Evolutionary conservation across 306 rosid species (phyloP).

Genomic region (Vicia villosa): DNA sequence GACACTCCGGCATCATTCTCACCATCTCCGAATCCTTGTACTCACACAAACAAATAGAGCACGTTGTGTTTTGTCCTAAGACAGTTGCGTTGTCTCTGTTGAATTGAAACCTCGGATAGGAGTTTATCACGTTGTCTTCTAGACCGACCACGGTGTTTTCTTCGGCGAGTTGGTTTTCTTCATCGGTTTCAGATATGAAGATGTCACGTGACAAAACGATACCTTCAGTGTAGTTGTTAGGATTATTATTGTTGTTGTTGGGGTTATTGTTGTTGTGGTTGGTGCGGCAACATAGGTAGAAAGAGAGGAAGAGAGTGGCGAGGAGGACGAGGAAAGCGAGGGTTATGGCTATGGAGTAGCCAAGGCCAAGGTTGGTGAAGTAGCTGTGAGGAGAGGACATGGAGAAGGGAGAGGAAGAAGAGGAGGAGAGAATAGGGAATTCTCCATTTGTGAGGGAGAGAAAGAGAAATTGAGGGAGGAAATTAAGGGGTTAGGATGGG

Average conservation of each 20-base stretch:
- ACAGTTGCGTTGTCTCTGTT: conserved; percentile 18
- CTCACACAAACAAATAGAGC: conserved; percentile 46
- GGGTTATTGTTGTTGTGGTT: conserved; percentile 11
- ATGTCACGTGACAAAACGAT: conserved; percentile 65
- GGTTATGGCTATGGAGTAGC: conserved; percentile 92
- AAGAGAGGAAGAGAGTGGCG: conserved; percentile 77
- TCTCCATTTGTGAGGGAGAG: conserved; percentile 54
- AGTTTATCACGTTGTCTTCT: conserved; percentile 62
- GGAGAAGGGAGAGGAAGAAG: neutral
- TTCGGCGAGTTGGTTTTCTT: conserved; percentile 35
- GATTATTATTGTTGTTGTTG: neutral
- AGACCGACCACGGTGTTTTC: conserved; percentile 51
- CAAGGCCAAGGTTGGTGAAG: conserved; percentile 79
- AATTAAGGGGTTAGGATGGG: conserved; percentile 18
- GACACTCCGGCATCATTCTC: conserved; percentile 49
- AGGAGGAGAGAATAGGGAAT: neutral
- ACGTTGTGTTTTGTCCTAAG: conserved; percentile 38
- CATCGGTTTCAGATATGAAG: conserved; percentile 77
- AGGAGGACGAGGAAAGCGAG: conserved; percentile 82
- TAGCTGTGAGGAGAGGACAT: conserved; percentile 42
- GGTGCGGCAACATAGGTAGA: conserved; percentile 84
- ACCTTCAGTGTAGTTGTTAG: conserved; percentile 40
- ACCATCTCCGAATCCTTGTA: conserved; percentile 48
- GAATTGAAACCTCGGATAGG: conserved; percentile 79
- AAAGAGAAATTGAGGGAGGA: conserved; percentile 1